Conservation (phyloP, 2,329 filamentous ascomycete species). For the Diaporthe longicolla region DNA sequence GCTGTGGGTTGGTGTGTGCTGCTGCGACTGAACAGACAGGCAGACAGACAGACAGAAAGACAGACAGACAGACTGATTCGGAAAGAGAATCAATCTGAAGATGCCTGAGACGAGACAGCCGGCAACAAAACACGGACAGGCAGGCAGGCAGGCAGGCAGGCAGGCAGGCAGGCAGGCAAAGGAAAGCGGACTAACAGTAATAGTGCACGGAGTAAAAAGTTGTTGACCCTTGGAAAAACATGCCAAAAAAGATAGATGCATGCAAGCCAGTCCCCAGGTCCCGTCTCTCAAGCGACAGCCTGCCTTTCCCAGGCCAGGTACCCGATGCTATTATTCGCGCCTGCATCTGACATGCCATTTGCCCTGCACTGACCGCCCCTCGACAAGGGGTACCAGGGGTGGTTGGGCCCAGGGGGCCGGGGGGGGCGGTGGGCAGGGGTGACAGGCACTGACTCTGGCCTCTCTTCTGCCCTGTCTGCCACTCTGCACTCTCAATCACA, state of each 20-base stretch:
- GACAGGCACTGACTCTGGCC: slow-evolving; percentile 10
- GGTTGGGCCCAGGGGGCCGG: neutral
- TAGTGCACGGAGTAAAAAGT: neutral
- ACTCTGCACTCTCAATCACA: neutral
- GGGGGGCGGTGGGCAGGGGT: neutral
- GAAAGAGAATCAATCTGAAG: neutral
- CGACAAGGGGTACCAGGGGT: slow-evolving; percentile 15
- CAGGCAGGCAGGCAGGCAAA: neutral
- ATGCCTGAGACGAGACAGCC: slow-evolving; percentile 19
- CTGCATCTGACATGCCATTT: slow-evolving; percentile 32
- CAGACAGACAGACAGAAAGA: no score
- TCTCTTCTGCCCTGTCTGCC: neutral
- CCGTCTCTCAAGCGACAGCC: slow-evolving; percentile 30
- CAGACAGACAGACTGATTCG: neutral
- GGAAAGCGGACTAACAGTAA: neutral
- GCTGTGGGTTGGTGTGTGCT: neutral
- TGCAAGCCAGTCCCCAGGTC: neutral
- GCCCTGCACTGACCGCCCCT: slow-evolving; percentile 32
- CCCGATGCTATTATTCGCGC: neutral
- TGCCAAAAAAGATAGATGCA: neutral
- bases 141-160: no score
- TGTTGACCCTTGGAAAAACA: slow-evolving; percentile 25
- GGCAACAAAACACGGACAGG: neutral
- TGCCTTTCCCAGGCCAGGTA: neutral
- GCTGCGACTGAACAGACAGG: neutral